Evolutionary conservation across 2,329 filamentous ascomycete genomes (phyloP).

Genomic region (Pleurostoma richardsiae): DNA sequence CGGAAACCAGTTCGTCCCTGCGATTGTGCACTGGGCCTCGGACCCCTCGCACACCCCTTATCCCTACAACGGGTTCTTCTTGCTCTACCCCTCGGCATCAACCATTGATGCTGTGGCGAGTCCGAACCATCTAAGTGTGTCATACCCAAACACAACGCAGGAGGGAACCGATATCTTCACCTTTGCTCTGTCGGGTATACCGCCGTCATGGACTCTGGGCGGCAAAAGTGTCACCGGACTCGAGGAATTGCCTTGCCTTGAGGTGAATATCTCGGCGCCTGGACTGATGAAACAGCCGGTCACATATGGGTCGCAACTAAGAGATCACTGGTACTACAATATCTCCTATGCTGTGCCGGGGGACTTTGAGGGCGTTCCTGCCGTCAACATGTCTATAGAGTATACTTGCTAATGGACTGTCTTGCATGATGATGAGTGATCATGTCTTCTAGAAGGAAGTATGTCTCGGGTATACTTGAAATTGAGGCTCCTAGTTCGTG

Average conservation of each 20-base stretch:
- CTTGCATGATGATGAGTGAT: too few relatives aligned
- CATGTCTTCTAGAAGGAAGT: too few relatives aligned
- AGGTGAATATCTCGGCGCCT: constrained; percentile 28
- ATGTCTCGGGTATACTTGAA: too few relatives aligned
- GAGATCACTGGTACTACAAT: constrained; percentile 38
- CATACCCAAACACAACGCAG: constrained; percentile 34
- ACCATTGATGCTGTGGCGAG: constrained; percentile 32
- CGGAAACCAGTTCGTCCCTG: constrained; percentile 35
- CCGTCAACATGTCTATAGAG: constrained; percentile 2
- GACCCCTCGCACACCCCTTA: constrained; percentile 30
- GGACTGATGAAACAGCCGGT: constrained; percentile 29
- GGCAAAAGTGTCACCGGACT: constrained; percentile 22
- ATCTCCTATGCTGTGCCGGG: constrained; percentile 37
- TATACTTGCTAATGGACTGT: constrained; percentile 4
- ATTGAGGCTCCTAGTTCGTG: too few relatives aligned
- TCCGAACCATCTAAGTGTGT: constrained; percentile 23
- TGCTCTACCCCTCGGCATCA: constrained; percentile 34
- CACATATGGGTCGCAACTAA: constrained; percentile 28
- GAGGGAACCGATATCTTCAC: constrained; percentile 31
- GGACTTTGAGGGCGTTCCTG: constrained; percentile 26
- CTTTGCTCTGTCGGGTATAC: constrained; percentile 29
- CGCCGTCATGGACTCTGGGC: constrained; percentile 29
- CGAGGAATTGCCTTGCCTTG: constrained; percentile 30
- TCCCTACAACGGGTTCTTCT: constrained; percentile 32
- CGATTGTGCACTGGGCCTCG: constrained; percentile 39